These are phyloP conservation scores for Emydomyces testavorans DNA, from an alignment of 2,329 filamentous ascomycete species.

Conservation along the genomic window DNA sequence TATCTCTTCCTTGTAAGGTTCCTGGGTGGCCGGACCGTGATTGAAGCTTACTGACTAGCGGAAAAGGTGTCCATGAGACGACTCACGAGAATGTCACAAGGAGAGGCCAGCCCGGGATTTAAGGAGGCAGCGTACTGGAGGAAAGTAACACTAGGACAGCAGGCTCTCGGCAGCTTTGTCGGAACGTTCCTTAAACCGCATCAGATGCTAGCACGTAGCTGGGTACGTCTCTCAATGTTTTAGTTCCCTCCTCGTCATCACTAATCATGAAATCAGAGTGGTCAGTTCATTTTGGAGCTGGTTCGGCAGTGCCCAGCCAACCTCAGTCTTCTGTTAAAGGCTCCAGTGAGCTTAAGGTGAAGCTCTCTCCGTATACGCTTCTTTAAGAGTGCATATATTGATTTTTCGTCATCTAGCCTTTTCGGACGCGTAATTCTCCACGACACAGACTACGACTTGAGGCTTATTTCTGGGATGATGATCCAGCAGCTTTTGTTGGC, in stretches of 20 bases:
- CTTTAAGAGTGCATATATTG: background rate
- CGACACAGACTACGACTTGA: conserved; percentile 15
- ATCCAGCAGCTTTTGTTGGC: conserved; percentile 15
- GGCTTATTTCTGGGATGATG: conserved; percentile 19
- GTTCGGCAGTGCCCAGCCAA: conserved; percentile 14
- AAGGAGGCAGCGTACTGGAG: conserved; percentile 10
- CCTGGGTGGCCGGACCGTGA: background rate
- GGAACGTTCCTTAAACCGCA: conserved; percentile 7
- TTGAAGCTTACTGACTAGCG: background rate
- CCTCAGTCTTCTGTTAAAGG: background rate
- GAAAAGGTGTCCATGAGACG: conserved; percentile 11
- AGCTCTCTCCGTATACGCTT: background rate
- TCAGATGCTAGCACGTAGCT: conserved; percentile 12
- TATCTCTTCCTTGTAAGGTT: conserved; percentile 15
- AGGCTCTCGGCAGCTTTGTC: conserved; percentile 10
- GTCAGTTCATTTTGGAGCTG: conserved; percentile 21
- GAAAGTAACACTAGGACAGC: conserved; percentile 14
- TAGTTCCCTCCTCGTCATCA: background rate
- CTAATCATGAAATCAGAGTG: conserved; percentile 18
- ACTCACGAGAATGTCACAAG: conserved; percentile 9
- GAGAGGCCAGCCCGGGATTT: background rate
- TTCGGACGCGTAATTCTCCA: conserved; percentile 14
- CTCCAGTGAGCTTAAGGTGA: conserved; percentile 3
- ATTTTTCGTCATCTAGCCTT: conserved; percentile 6
- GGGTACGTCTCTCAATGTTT: conserved; percentile 15